Evolutionary conservation across 352 stramenopile genomes (phyloP).

Genomic region (Blastocystis sp.): DNA sequence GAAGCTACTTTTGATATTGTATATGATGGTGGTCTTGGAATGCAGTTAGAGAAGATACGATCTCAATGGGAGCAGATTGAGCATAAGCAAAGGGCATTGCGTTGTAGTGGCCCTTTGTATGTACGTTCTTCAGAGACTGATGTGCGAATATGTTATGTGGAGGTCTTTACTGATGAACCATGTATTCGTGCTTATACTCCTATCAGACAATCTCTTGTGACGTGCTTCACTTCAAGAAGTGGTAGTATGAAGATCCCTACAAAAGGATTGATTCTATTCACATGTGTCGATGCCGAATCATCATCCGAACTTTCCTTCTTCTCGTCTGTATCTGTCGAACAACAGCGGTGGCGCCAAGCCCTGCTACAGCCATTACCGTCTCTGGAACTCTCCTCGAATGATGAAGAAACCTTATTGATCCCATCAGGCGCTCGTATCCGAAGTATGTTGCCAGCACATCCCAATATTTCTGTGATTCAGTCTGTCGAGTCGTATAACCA

Average conservation of each 20-base stretch:
- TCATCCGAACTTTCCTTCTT: neutral
- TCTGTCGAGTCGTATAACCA: constrained; percentile 27
- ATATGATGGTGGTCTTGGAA: constrained; percentile 11
- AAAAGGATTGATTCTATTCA: neutral
- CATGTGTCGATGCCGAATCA: neutral
- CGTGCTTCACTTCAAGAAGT: neutral
- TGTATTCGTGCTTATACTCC: neutral
- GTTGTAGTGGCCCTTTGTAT: neutral
- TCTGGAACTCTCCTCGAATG: neutral
- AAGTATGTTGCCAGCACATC: constrained; percentile 15
- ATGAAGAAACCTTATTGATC: neutral
- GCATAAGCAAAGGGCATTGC: neutral
- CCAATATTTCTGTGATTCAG: neutral
- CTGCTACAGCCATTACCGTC: neutral
- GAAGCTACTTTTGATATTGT: constrained; percentile 4
- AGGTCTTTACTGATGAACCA: neutral
- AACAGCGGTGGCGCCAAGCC: neutral
- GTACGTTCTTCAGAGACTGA: neutral
- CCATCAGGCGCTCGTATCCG: neutral
- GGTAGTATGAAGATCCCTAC: neutral
- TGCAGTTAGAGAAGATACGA: constrained; percentile 11
- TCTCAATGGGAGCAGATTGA: neutral
- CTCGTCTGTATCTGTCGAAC: neutral
- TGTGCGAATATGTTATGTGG: constrained; percentile 1
- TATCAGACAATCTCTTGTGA: neutral